Evolutionary conservation across 768 basidiomycete species (phyloP), one percentile per base, ranked within the genome.

Genomic region (Termitomyces sp.): DNA sequence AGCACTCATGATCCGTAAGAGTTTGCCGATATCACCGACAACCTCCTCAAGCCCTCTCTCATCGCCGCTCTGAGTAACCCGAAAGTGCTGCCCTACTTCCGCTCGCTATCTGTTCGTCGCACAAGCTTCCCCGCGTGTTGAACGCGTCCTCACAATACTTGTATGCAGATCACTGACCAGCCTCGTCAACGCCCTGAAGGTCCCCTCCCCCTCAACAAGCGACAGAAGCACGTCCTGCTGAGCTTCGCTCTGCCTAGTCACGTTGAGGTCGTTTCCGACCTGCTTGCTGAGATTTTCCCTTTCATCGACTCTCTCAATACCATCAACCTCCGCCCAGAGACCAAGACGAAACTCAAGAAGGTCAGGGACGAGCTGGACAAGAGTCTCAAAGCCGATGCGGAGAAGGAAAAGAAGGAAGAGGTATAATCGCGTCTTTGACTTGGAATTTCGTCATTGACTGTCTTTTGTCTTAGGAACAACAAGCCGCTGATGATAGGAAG

Each of bases 21-120:
- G 73, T 90, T 83, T 60, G 89, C 89, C 10, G 94, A 96, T 61
- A 76, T 92, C 53, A 89, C 90, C 2, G 90, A 95, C 21, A 79
- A 77, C 62, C 64, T 96, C 50, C 74, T 92, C 65, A 93, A 90
- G 71, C 66, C 71, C 22, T 68, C 71, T 32, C 70, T 96, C 28
- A 59, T 78, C 51, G 71, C 79, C 26, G 69, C 79, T n/a, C 74
- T 96, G 51, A 74, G 80, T 49, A 77, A 88, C 60, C 81, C 88
- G 28, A 79, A 78, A 48, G 75, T 85, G 45, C 76, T 81, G 45
- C 79, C 83, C 38, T 86, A 90, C 74, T 91, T 97, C 78, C 88
- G 89, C 61, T 93, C 88, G 37, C 79, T 96, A 60, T 84, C 92
- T 45, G 88, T 92, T 58, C 60, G 44, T 28, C 34, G 17, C 19